These are phyloP conservation scores for Angophora floribunda DNA, from an alignment of 345 rosid species.

Conservation along the genomic window DNA sequence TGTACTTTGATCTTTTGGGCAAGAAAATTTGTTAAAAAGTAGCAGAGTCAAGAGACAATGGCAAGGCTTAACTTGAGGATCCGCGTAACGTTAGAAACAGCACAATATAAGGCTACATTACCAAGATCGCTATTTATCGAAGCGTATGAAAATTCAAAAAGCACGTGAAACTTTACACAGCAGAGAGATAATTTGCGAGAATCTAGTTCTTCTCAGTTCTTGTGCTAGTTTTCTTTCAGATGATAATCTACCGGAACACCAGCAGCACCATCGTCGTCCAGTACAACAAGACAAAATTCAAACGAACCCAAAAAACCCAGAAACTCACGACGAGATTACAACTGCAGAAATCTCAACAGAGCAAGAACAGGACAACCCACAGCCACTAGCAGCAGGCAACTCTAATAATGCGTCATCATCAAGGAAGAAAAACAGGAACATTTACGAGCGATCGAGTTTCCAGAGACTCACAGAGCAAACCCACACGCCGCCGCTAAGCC, in stretches of 20 bases:
- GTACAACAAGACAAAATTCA: background rate
- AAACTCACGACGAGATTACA: background rate
- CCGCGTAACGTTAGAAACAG: background rate
- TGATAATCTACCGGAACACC: background rate
- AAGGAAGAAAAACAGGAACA: background rate
- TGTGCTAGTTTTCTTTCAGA: background rate
- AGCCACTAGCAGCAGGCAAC: background rate
- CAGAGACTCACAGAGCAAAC: background rate
- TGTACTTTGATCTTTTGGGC: background rate
- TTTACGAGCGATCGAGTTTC: background rate
- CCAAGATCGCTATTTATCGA: background rate
- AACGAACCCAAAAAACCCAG: accelerated
- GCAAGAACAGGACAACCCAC: background rate
- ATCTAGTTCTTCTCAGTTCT: background rate
- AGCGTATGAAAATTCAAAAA: background rate
- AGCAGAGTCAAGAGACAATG: background rate
- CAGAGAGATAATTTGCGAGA: background rate
- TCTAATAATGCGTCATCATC: background rate
- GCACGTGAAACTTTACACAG: background rate
- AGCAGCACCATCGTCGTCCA: background rate
- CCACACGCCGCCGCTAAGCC: background rate
- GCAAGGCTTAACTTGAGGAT: background rate
- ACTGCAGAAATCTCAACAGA: background rate
- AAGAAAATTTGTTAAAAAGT: background rate
- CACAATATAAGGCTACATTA: background rate